phyloP scores from a whole-genome alignment of 2,329 filamentous ascomycete genomes.

The Alternaria infectoria region DNA sequence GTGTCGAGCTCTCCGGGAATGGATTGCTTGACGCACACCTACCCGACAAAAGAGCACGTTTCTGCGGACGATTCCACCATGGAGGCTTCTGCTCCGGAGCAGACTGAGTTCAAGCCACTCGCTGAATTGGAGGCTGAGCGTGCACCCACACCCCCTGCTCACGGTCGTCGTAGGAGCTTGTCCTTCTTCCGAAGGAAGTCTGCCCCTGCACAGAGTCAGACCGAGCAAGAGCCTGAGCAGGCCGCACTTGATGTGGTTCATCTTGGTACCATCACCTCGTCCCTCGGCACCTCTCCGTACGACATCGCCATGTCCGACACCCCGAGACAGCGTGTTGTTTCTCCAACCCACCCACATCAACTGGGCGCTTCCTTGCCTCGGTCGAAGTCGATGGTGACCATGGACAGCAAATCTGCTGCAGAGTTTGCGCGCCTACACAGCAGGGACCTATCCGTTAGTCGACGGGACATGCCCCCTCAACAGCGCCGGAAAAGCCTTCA shows the following conservation, averaged over 20 bases:
- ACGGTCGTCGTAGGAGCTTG: constrained; percentile 32
- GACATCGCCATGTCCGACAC: constrained; percentile 47
- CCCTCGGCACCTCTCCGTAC: constrained; percentile 53
- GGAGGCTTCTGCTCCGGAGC: constrained; percentile 3
- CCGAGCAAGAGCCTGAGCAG: constrained; percentile 19
- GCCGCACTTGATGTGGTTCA: constrained; percentile 41
- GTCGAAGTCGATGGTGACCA: constrained; percentile 40
- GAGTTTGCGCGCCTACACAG: constrained; percentile 46
- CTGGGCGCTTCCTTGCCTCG: constrained; percentile 36
- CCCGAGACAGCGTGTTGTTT: constrained; percentile 22
- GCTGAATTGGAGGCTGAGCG: constrained; percentile 31
- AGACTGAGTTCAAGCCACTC: constrained; percentile 18
- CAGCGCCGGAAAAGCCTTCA: constrained; percentile 39
- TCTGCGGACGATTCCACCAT: constrained; percentile 11
- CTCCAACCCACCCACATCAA: constrained; percentile 46
- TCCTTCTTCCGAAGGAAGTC: constrained; percentile 41
- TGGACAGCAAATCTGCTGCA: constrained; percentile 45
- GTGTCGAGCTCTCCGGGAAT: constrained; percentile 44
- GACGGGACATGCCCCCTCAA: constrained; percentile 22
- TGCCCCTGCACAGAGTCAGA: constrained; percentile 29
- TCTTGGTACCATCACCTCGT: constrained; percentile 50
- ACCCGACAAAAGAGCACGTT: constrained; percentile 38
- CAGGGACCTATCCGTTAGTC: constrained; percentile 35
- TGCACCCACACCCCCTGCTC: constrained; percentile 28
- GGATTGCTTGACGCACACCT: constrained; percentile 47